These are phyloP conservation scores for Melanopsichium pennsylvanicum DNA, from an alignment of 1,284 basidiomycete genomes.

Conservation along the genomic window DNA sequence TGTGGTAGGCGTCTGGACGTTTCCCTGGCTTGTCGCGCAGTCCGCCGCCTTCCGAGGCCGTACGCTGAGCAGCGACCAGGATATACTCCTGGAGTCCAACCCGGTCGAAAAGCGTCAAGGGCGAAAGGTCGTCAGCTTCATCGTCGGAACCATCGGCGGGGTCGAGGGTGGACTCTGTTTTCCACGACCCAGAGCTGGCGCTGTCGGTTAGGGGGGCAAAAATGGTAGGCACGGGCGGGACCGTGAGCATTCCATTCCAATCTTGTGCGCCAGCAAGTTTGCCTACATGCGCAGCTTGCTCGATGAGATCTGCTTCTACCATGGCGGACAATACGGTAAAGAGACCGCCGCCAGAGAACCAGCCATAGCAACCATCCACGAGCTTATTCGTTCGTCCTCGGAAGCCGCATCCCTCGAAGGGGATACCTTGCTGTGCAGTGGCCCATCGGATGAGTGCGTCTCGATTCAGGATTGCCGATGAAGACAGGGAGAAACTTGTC, in stretches of 20 bases:
- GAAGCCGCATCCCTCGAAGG: conserved; percentile 89
- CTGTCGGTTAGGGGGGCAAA: neutral
- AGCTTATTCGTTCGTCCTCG: conserved; percentile 94
- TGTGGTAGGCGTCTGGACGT: conserved; percentile 69
- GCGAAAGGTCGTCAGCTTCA: conserved; percentile 23
- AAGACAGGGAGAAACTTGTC: neutral
- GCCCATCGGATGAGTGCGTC: conserved; percentile 80
- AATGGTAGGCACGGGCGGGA: conserved; percentile 11
- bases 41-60: conserved; percentile 72
- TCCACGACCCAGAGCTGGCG: conserved; percentile 22
- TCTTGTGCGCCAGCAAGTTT: conserved; percentile 43
- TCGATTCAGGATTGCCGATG: conserved; percentile 71
- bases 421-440: conserved; percentile 82
- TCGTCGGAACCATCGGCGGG: conserved; percentile 5
- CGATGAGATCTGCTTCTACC: conserved; percentile 67
- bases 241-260: conserved; percentile 36
- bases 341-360: conserved; percentile 92
- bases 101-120: conserved; percentile 53
- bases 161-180: conserved; percentile 30
- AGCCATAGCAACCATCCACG: conserved; percentile 97
- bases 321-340: conserved; percentile 79
- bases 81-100: conserved; percentile 86
- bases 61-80: conserved; percentile 82
- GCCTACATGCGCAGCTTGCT: conserved; percentile 6
- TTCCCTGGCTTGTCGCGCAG: conserved; percentile 94